phyloP scores from a whole-genome alignment of 2,329 filamentous ascomycete species.

The Reticulascus tulasneorum region DNA sequence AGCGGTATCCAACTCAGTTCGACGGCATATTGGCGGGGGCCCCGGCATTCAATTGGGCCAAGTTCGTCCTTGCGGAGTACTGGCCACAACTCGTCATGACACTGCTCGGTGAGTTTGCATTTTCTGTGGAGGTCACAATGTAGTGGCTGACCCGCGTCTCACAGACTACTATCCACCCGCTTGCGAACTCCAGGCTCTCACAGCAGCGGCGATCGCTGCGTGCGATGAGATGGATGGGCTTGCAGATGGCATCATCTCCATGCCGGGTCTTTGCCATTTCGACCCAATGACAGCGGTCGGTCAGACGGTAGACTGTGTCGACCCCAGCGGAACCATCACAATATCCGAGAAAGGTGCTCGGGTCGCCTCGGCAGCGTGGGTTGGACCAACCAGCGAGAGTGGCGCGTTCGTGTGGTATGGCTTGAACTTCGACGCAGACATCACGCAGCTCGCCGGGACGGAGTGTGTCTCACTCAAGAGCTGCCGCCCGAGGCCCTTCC shows the following conservation, averaged over 20 bases:
- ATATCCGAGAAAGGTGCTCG: conserved; percentile 1
- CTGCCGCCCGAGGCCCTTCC: conserved; percentile 11
- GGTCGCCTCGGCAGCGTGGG: not conserved
- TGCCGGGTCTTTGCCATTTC: conserved; percentile 9
- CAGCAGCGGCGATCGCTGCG: conserved; percentile 24
- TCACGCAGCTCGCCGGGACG: too few species aligned
- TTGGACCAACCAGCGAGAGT: not conserved
- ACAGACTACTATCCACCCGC: conserved; percentile 4
- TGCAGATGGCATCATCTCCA: conserved; percentile 38
- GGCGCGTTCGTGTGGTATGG: not conserved
- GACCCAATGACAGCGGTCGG: conserved; percentile 4
- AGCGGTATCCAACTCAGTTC: conserved; percentile 53
- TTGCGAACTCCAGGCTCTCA: conserved; percentile 27
- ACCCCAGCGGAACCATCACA: conserved; percentile 9
- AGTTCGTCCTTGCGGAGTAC: conserved; percentile 1
- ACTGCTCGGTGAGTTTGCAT: not conserved
- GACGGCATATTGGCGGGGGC: conserved; percentile 51
- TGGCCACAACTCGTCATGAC: conserved; percentile 1
- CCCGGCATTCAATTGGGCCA: conserved; percentile 29
- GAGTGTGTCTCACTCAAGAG: too few species aligned
- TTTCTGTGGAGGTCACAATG: too few species aligned
- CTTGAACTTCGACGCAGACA: too few species aligned
- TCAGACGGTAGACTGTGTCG: conserved; percentile 17
- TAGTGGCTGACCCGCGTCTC: not conserved
- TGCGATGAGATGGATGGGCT: conserved; percentile 47